A percentile compares a stretch with the other conserved stretches of the same genome.
Evolutionary conservation across 2,329 filamentous ascomycete species (phyloP).

Genomic region (Cercospora nicotianae): DNA sequence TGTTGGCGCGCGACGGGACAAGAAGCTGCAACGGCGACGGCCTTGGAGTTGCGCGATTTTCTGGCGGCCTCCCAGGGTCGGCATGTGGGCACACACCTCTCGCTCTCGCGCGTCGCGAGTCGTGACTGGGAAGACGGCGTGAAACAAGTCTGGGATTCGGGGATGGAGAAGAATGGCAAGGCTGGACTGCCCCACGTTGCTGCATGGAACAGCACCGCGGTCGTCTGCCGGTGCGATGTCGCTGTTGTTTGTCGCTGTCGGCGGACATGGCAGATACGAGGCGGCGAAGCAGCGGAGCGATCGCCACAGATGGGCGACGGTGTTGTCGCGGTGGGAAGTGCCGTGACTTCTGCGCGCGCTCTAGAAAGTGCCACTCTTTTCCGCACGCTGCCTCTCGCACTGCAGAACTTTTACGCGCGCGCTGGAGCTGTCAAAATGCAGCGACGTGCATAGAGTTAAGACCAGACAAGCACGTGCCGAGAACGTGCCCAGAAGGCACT

Average conservation of each 20-base stretch:
- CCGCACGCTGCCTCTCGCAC: neutral
- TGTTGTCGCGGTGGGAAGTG: neutral
- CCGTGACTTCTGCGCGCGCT: neutral
- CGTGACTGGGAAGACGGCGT: neutral
- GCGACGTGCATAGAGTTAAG: slow-evolving; percentile 3
- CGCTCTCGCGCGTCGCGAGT: neutral
- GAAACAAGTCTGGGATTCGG: neutral
- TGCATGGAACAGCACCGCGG: neutral
- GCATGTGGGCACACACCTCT: neutral
- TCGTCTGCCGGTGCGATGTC: neutral
- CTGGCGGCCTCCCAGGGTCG: neutral
- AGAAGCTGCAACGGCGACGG: neutral
- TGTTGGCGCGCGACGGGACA: neutral
- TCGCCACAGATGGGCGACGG: neutral
- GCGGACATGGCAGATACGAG: neutral
- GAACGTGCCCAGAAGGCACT: slow-evolving; percentile 4
- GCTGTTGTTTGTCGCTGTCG: neutral
- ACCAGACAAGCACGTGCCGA: slow-evolving; percentile 3
- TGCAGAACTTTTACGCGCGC: neutral
- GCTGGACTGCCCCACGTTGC: neutral
- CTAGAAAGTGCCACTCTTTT: neutral
- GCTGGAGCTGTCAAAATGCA: neutral
- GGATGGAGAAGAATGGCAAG: neutral
- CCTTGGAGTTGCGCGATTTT: neutral
- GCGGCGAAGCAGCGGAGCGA: neutral